Percentiles rank a stretch among this genome's conserved stretches.
Evolutionary conservation across 352 stramenopile species (phyloP).

Genomic region (Pythium grandisporangium): DNA sequence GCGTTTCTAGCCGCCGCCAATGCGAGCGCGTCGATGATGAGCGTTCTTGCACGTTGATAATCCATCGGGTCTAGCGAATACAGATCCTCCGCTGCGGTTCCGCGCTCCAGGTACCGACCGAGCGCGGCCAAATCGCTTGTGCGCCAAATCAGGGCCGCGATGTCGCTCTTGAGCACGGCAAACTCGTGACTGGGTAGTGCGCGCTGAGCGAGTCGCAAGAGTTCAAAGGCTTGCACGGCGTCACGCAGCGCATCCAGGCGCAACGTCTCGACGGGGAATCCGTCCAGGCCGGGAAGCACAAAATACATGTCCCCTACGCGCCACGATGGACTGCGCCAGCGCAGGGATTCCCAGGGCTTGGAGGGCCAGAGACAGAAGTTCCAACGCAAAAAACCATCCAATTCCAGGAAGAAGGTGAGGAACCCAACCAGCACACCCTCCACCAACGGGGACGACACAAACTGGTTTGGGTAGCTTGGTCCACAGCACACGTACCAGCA

Average conservation of each 20-base stretch:
- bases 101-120: constrained; percentile 10
- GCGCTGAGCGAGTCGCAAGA: constrained; percentile 36
- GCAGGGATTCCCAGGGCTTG: constrained; percentile 45
- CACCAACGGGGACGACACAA: constrained; percentile 62
- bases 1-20: constrained; percentile 7
- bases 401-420: constrained; percentile 65
- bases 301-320: constrained; percentile 83
- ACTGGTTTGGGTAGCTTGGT: constrained; percentile 64
- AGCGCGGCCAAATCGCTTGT: constrained; percentile 56
- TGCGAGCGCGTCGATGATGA: constrained; percentile 57
- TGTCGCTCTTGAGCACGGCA: constrained; percentile 35
- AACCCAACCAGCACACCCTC: constrained; percentile 71
- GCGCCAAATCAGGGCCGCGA: constrained; percentile 47
- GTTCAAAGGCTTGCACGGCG: constrained; percentile 54
- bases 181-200: constrained; percentile 28
- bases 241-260: constrained; percentile 62
- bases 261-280: constrained; percentile 56
- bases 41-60: constrained; percentile 45
- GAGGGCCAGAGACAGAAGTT: constrained; percentile 72
- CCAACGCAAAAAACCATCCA: constrained; percentile 78
- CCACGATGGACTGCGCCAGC: constrained; percentile 54
- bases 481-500: constrained; percentile 80
- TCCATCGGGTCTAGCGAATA: constrained; percentile 66
- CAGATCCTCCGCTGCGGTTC: constrained; percentile 21
- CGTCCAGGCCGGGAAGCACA: constrained; percentile 53